These are phyloP conservation scores for Micromonas commoda DNA, from an alignment of 139 green algal species.

Conservation along the genomic window DNA sequence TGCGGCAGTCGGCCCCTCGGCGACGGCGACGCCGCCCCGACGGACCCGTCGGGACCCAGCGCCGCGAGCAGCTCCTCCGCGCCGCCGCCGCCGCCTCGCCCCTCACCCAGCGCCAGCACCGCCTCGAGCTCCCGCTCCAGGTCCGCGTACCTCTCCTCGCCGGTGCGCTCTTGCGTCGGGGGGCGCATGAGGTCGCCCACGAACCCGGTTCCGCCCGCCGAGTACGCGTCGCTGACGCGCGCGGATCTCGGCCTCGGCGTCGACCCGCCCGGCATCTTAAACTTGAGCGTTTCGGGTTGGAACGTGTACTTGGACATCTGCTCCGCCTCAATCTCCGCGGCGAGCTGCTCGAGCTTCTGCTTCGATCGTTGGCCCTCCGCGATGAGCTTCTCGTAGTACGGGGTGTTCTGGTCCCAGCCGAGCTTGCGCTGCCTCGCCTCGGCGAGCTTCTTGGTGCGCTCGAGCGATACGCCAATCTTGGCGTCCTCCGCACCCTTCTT, in stretches of 20 bases:
- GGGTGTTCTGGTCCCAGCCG: not conserved
- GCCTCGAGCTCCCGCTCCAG: constrained; percentile 10
- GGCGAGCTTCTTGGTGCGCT: not conserved
- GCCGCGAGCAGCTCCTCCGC: not conserved
- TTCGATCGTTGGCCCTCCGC: not conserved
- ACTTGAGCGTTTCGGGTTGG: not conserved
- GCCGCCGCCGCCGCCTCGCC: too few species aligned
- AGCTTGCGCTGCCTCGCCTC: not conserved
- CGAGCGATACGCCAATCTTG: not conserved
- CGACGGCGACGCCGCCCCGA: too few species aligned
- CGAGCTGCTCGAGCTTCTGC: constrained; percentile 7
- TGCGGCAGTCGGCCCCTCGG: too few species aligned
- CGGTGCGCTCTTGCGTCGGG: not conserved
- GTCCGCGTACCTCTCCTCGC: not conserved
- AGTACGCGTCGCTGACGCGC: not conserved
- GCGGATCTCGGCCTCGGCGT: not conserved
- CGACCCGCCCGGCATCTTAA: not conserved
- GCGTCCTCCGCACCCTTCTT: not conserved
- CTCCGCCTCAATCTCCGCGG: constrained; percentile 2
- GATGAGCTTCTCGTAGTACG: not conserved
- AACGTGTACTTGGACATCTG: constrained; percentile 18
- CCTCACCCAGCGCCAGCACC: not conserved
- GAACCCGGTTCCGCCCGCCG: too few species aligned
- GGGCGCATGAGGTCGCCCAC: not conserved
- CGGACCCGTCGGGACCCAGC: not conserved